A percentile compares a stretch with the other conserved stretches of the same genome.
Evolutionary conservation across 176 grass and related monocot genomes (phyloP).

Genomic region (Ensete ventricosum): DNA sequence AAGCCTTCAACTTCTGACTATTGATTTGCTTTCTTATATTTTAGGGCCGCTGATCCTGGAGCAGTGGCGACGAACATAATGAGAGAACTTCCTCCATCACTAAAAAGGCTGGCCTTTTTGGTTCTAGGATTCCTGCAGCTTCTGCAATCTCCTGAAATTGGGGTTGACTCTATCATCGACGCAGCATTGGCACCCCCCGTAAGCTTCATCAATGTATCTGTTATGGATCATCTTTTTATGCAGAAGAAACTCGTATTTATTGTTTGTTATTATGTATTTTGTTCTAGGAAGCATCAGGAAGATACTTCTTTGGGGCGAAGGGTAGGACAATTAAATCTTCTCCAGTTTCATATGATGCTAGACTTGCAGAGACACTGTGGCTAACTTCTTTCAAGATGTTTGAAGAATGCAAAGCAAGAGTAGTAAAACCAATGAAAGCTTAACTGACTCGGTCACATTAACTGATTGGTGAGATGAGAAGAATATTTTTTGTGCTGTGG

Average conservation of each 20-base stretch:
- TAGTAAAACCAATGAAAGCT: neutral
- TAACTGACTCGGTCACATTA: neutral
- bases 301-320: constrained; percentile 85
- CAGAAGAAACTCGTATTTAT: neutral
- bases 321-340: constrained; percentile 57
- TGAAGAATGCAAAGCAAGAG: constrained; percentile 26
- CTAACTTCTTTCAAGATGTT: constrained; percentile 48
- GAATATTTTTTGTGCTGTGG: neutral
- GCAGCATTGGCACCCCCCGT: constrained; percentile 63
- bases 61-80: constrained; percentile 71
- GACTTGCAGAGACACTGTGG: constrained; percentile 59
- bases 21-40: neutral
- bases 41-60: constrained; percentile 79
- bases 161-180: constrained; percentile 59
- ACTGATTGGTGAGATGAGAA: neutral
- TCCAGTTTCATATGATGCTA: constrained; percentile 33
- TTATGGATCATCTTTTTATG: neutral
- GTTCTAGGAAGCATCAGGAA: constrained; percentile 65
- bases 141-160: constrained; percentile 39
- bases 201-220: constrained; percentile 17
- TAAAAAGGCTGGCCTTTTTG: constrained; percentile 44
- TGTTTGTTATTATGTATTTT: neutral
- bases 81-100: constrained; percentile 54
- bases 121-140: constrained; percentile 39
- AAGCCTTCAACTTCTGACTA: neutral